Conservation (phyloP, 2,329 filamentous ascomycete genomes). For the Endocalyx cinctus region DNA sequence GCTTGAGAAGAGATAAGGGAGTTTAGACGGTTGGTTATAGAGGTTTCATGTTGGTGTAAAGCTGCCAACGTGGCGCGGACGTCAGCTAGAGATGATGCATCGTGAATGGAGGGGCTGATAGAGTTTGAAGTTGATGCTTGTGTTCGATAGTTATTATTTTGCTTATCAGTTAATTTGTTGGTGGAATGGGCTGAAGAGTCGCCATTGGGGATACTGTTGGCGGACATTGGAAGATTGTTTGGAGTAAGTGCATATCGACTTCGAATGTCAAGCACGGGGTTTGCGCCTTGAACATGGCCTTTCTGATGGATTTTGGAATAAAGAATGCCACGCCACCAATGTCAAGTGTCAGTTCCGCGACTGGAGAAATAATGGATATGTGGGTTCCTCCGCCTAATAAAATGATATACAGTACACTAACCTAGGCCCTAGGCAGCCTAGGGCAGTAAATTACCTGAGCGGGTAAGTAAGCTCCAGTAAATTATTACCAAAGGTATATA, state of each 20-base stretch:
- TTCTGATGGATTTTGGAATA: constrained; percentile 4
- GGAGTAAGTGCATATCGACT: constrained; percentile 27
- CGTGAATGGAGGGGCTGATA: constrained; percentile 48
- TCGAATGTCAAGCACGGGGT: constrained; percentile 18
- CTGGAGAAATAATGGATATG: too few relatives aligned
- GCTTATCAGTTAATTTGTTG: constrained; percentile 18
- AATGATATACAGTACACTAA: too few relatives aligned
- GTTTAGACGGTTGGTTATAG: constrained; percentile 70
- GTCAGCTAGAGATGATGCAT: constrained; percentile 70
- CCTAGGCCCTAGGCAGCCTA: too few relatives aligned
- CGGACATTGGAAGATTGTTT: constrained; percentile 29
- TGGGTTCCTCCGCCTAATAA: too few relatives aligned
- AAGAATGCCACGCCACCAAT: too few relatives aligned
- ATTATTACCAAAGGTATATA: too few relatives aligned
- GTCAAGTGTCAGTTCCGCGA: too few relatives aligned
- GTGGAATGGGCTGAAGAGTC: constrained; percentile 23
- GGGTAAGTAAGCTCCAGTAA: too few relatives aligned
- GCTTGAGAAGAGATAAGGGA: constrained; percentile 76
- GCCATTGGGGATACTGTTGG: constrained; percentile 29
- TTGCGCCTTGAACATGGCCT: constrained; percentile 12
- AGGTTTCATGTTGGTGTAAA: constrained; percentile 71
- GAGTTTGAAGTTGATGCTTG: constrained; percentile 13
- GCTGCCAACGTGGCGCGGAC: constrained; percentile 72
- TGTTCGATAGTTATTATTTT: too few relatives aligned
- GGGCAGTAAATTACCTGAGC: too few relatives aligned